A percentile compares a stretch with the other conserved stretches of the same genome.
These are phyloP conservation scores for Carex scoparia DNA, from an alignment of 176 grass and related monocot species.

Conservation along the genomic window DNA sequence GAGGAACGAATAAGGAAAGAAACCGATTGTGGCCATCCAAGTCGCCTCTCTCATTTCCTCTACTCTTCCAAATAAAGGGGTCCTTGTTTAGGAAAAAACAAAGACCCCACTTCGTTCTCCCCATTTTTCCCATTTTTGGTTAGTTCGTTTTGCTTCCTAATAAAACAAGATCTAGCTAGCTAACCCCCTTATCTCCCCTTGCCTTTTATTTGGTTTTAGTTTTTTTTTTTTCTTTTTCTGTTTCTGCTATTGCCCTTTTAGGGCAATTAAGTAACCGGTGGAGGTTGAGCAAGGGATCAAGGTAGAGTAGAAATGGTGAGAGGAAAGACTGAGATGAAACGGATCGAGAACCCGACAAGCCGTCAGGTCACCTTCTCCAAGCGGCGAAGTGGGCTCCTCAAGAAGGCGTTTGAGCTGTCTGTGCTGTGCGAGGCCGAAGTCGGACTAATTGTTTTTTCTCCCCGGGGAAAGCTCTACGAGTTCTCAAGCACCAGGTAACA, in stretches of 20 bases:
- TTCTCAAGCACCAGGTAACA: constrained; percentile 19
- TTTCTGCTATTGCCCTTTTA: not conserved
- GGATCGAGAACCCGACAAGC: constrained; percentile 27
- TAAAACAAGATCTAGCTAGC: constrained; percentile 12
- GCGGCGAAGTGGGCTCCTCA: constrained; percentile 22
- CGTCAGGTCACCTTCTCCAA: constrained; percentile 27
- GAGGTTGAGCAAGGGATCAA: not conserved
- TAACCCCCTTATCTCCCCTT: not conserved
- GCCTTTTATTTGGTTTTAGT: not conserved
- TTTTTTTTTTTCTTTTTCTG: too few relatives aligned
- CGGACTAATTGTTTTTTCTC: constrained; percentile 13
- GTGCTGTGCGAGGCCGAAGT: constrained; percentile 23
- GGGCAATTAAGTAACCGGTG: not conserved
- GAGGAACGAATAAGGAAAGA: constrained; percentile 22
- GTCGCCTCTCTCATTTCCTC: not conserved
- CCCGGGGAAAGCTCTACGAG: constrained; percentile 13
- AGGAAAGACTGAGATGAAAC: constrained; percentile 25
- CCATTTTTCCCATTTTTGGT: constrained; percentile 14
- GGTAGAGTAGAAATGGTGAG: constrained; percentile 19
- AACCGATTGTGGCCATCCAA: not conserved
- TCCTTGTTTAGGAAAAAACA: not conserved
- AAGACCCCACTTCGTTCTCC: constrained; percentile 6
- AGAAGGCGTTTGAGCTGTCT: constrained; percentile 24
- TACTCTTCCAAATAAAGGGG: not conserved
- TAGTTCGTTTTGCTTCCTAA: not conserved